Evolutionary conservation across 495 filamentous ascomycete species (phyloP).

Genomic region (Aspergillus haitiensis): DNA sequence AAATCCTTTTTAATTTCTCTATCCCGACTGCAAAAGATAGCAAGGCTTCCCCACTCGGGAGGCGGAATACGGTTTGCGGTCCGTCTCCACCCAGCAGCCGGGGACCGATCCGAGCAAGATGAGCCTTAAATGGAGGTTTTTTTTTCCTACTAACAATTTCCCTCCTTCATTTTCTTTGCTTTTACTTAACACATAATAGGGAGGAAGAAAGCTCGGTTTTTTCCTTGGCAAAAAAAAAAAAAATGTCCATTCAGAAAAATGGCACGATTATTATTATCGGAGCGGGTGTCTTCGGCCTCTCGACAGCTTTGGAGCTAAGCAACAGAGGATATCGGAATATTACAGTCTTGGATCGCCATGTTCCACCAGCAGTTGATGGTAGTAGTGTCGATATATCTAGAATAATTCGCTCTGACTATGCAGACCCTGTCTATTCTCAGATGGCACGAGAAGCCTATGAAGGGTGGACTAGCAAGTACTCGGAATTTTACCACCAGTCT

Average conservation of each 20-base stretch:
- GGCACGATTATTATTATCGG: slow-evolving; percentile 64
- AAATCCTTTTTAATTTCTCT: background rate
- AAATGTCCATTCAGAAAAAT: slow-evolving; percentile 28
- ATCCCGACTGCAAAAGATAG: background rate
- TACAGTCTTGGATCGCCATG: slow-evolving; percentile 63
- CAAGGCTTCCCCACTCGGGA: too few species aligned
- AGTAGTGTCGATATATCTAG: slow-evolving; percentile 68
- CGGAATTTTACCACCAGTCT: slow-evolving; percentile 37
- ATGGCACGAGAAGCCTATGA: slow-evolving; percentile 64
- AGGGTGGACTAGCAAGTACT: slow-evolving; percentile 57
- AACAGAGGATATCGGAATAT: slow-evolving; percentile 54
- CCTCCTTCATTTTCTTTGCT: background rate
- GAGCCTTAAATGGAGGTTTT: too few species aligned
- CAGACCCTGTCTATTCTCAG: slow-evolving; percentile 61
- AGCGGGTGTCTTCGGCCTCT: slow-evolving; percentile 68
- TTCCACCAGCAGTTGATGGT: slow-evolving; percentile 58
- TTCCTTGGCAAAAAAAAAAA: background rate
- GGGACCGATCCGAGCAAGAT: too few species aligned
- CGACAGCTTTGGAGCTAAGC: slow-evolving; percentile 59
- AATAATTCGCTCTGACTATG: slow-evolving; percentile 73
- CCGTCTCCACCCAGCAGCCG: too few species aligned
- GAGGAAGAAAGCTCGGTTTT: background rate
- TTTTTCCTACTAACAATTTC: too few species aligned
- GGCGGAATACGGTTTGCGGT: too few species aligned
- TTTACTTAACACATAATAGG: background rate